Base-by-base conservation (phyloP, 2,329 filamentous ascomycete genomes). In the Exophiala sp. region DNA sequence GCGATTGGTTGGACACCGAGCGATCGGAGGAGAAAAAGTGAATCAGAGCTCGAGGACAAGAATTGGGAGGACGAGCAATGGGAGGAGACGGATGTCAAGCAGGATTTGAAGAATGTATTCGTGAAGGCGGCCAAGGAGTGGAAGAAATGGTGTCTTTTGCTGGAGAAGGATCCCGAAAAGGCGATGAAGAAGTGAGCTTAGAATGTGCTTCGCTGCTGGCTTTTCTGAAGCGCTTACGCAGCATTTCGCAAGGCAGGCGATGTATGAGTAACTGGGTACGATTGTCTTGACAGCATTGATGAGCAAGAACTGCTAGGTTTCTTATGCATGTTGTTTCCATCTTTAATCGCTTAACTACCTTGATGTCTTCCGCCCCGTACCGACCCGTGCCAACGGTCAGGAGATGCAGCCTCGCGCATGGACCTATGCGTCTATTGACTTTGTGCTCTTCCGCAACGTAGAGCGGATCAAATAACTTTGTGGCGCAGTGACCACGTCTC, bases 11-110 rank as follows among this genome's bases (percentile, higher is more conserved):
- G 74, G 73, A 62, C 61, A 4, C 71, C 73, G 2, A 69, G 63
- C 47, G 61, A 65, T 32, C 62, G 65, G n/a, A 7, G 41, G 14
- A 14, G 14, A 43, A 62, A 55, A 39, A 66, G 58, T 5, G 62
- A 47, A 58, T 11, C 29, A 11, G 52, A 55, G 4, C 41, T 24
- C 6, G 58, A 58, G 52, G 49, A 56, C 36, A 67, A 54, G 61
- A 74, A 69, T 49, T 75, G 65, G 72, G 72, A 76, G 56, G 73
- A 77, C 50, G 72, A 75, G 62, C 64, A 69, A 55, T 76, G 72
- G 70, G 72, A 73, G 62, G 57, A 66, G 29, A 59, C 55, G 6
- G 72, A 74, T 61, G 71, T 72, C 18, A 72, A 70, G 61, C 70
- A 72, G 10, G 72, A 74, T 65, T 61, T 74, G 45, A 71, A 65